Evolutionary conservation across 108 stramenopile species (phyloP), one percentile per base, ranked within the genome.

Genomic region (Skeletonema costatum): DNA sequence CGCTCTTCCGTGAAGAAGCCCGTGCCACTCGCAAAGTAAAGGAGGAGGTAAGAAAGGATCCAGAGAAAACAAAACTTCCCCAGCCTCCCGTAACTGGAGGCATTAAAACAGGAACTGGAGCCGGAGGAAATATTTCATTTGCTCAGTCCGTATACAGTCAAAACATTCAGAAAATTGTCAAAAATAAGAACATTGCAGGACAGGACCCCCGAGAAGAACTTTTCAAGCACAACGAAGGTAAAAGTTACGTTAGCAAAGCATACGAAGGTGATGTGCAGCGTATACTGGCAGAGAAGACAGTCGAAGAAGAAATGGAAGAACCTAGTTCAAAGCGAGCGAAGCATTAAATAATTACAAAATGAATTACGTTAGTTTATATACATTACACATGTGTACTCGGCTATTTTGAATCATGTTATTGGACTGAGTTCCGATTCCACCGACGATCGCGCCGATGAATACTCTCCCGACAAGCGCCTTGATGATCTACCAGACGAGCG

Each of bases 181-280:
- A 91, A 9, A 80, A 87, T 32, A 92, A 88, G 67, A 81, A 83
- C 46, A 93, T 96, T 60, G 92, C 91, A 42, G 91, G 92, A 25
- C 88, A 75, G 60, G 95, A 96, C 77, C 95, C 95, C 17, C 69
- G 95, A 35, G 93, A 89, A 38, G 95, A 92, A 32, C 64, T 93
- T 4, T 88, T 92, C 69, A 88, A 88, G 81, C 86, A 87, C 35
- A 84, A 80, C 32, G 89, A 93, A 60, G 92, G 92, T 6, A 93
- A 93, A 80, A 85, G 62, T 33, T 92, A 86, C 66, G 72, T 66
- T 0, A 81, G 71, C 35, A 66, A 80, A 42, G 87, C 85, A 14
- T 84, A 81, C 39, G 87, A 86, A 46, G 83, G 85, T 13, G 85
- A 87, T 60, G 71, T 88, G 17, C 87, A 88, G 75, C 73, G 84